These are phyloP conservation scores for Yarrowia deformans DNA, from an alignment of 805 yeast genomes.

Conservation along the genomic window DNA sequence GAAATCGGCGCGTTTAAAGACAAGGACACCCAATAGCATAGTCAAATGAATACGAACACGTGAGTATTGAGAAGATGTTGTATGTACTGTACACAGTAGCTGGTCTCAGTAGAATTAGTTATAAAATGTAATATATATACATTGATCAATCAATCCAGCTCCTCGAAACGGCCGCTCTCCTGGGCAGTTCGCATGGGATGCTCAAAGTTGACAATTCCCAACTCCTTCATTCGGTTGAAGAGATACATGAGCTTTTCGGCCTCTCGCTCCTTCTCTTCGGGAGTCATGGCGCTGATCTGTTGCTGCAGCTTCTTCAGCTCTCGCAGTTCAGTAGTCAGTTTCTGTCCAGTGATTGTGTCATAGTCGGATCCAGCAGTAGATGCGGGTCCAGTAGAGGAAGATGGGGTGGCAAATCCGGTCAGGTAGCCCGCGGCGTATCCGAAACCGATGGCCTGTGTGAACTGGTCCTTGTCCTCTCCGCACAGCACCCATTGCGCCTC, in stretches of 20 bases:
- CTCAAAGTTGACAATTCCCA: slow-evolving; percentile 52
- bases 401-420: slow-evolving; percentile 42
- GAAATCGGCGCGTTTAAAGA: slow-evolving; percentile 45
- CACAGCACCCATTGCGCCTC: slow-evolving; percentile 45
- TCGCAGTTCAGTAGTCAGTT: slow-evolving; percentile 38
- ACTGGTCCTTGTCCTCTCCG: slow-evolving; percentile 42
- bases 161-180: slow-evolving; percentile 37
- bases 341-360: slow-evolving; percentile 49
- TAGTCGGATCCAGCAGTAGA: slow-evolving; percentile 36
- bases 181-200: slow-evolving; percentile 49
- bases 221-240: slow-evolving; percentile 54
- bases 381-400: slow-evolving; percentile 10
- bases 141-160: slow-evolving; percentile 18
- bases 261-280: slow-evolving; percentile 56
- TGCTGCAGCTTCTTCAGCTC: slow-evolving; percentile 1
- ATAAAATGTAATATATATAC: background rate
- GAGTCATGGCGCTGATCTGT: slow-evolving; percentile 49
- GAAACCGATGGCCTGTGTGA: slow-evolving; percentile 46
- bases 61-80: background rate
- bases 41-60: background rate
- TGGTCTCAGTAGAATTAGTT: too few relatives aligned
- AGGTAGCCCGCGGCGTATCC: slow-evolving; percentile 48
- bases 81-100: background rate
- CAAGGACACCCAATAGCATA: slow-evolving; percentile 27
- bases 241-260: slow-evolving; percentile 56